A percentile compares a stretch with the other conserved stretches of the same genome.
Evolutionary conservation across 169 alveolate genomes (phyloP).

Genomic region (Blepharisma undulans): DNA sequence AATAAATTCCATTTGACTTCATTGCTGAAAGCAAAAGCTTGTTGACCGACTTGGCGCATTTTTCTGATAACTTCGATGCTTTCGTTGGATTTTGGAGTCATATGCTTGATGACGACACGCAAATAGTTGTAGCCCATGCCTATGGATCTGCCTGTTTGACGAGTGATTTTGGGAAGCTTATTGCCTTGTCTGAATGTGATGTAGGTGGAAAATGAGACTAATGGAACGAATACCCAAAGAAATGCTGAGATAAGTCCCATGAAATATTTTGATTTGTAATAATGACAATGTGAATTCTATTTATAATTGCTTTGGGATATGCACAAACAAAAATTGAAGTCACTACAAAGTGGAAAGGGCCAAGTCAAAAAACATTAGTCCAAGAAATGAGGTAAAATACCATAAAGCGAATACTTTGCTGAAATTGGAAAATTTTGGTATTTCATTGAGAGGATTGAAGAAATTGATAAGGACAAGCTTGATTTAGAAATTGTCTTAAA

Average conservation of each 20-base stretch:
- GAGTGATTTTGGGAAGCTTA: slow-evolving; percentile 57
- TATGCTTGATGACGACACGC: slow-evolving; percentile 46
- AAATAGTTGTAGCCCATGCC: slow-evolving; percentile 73
- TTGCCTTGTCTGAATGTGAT: slow-evolving; percentile 59
- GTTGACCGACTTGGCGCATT: slow-evolving; percentile 50
- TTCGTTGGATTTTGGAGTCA: slow-evolving; percentile 53
- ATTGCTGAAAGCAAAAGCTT: slow-evolving; percentile 40
- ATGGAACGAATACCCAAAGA: background rate
- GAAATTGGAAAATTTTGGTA: slow-evolving; percentile 14
- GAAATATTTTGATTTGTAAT: background rate
- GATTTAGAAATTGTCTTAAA: background rate
- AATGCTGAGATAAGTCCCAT: background rate
- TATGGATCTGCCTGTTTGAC: slow-evolving; percentile 53
- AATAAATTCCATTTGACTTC: slow-evolving; percentile 20
- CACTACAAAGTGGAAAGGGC: background rate
- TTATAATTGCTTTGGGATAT: background rate
- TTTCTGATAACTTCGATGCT: slow-evolving; percentile 52
- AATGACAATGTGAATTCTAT: background rate
- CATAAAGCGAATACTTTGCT: slow-evolving; percentile 8
- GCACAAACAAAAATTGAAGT: background rate
- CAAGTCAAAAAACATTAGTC: background rate
- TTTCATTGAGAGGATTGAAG: background rate
- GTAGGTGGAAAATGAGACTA: slow-evolving; percentile 33
- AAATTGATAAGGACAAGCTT: background rate
- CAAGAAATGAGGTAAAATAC: background rate